Evolutionary conservation across 192 early-diverging fungal species (phyloP).

Genomic region (Coemansia sp.): DNA sequence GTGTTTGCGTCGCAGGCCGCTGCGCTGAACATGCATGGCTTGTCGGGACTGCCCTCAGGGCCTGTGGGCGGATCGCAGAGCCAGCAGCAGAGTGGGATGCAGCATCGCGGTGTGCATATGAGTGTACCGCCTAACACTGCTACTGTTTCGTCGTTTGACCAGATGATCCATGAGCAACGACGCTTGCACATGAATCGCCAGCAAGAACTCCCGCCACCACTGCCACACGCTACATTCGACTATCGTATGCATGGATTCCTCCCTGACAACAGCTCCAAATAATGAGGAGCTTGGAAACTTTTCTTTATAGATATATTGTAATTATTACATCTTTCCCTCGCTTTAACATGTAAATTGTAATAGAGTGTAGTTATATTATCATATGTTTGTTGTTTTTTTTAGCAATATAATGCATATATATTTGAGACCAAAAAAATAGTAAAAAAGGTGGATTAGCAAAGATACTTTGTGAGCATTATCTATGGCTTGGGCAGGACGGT

Average conservation of each 20-base stretch:
- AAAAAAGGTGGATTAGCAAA: neutral
- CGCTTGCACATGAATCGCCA: neutral
- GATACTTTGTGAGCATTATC: neutral
- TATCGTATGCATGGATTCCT: conserved; percentile 12
- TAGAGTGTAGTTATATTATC: neutral
- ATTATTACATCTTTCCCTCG: neutral
- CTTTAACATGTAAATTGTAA: neutral
- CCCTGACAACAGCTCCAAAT: conserved; percentile 7
- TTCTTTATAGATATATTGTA: neutral
- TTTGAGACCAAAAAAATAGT: neutral
- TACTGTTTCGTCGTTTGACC: conserved; percentile 13
- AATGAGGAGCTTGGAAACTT: neutral
- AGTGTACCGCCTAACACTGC: neutral
- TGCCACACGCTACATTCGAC: neutral
- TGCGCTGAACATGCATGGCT: neutral
- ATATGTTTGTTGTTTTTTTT: neutral
- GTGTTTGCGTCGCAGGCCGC: conserved; percentile 27
- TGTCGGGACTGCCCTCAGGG: conserved; percentile 7
- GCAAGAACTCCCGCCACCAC: neutral
- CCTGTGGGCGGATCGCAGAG: conserved; percentile 11
- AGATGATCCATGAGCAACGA: conserved; percentile 19
- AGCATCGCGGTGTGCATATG: neutral
- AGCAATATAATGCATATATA: neutral
- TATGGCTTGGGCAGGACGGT: conserved; percentile 50
- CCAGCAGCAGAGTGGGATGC: conserved; percentile 8